Conservation (phyloP, 192 early-diverging fungal genomes). For the Geranomyces variabilis region DNA sequence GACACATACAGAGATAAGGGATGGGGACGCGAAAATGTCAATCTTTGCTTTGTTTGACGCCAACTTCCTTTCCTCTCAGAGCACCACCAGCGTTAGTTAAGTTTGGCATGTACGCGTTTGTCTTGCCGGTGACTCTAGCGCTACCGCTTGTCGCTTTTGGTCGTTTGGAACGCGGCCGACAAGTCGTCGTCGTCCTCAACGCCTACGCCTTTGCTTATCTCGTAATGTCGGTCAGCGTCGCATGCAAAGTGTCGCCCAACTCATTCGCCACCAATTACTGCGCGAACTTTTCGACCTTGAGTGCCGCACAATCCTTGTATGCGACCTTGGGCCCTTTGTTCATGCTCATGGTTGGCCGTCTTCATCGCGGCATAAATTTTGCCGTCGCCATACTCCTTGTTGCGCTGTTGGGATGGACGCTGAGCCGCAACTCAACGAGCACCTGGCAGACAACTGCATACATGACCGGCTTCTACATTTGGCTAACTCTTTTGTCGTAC, state of each 20-base stretch:
- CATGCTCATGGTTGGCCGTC: conserved; percentile 13
- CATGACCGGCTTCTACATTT: conserved; percentile 26
- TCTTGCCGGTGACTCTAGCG: background rate
- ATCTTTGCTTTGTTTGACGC: background rate
- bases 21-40: background rate
- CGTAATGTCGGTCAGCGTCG: background rate
- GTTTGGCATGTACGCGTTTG: background rate
- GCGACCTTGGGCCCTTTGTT: conserved; percentile 22
- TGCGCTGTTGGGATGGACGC: background rate
- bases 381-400: conserved; percentile 1
- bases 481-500: conserved; percentile 23
- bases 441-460: conserved; percentile 3
- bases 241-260: background rate
- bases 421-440: background rate
- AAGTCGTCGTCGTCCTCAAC: background rate
- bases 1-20: background rate
- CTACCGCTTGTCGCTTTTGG: background rate
- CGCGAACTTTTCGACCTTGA: background rate
- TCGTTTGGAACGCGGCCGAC: background rate
- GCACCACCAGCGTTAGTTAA: background rate
- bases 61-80: background rate
- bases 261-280: background rate
- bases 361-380: conserved; percentile 13
- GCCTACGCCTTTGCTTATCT: background rate
- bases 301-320: background rate